A percentile compares a stretch with the other conserved stretches of the same genome.
These are phyloP conservation scores for Thermoascus crustaceus DNA, from an alignment of 2,329 filamentous ascomycete genomes.

Conservation along the genomic window DNA sequence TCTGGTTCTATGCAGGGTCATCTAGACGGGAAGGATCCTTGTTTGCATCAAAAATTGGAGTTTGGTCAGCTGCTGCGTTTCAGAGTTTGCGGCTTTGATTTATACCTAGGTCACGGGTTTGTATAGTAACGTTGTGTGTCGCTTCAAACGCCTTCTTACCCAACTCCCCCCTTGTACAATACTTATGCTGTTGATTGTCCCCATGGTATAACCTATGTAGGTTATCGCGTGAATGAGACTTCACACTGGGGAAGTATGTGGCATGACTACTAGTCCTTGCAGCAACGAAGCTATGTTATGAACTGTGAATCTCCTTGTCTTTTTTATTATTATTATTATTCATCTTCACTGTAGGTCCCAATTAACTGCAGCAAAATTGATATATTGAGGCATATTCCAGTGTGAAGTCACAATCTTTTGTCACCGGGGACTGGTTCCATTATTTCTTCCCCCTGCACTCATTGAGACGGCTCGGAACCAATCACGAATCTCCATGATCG, in stretches of 20 bases:
- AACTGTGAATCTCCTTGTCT: too few relatives aligned
- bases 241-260: not conserved
- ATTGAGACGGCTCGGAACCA: too few relatives aligned
- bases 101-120: constrained; percentile 24
- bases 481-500: not conserved
- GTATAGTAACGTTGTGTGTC: constrained; percentile 30
- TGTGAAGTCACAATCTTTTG: too few relatives aligned
- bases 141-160: constrained; percentile 13
- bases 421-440: too few relatives aligned
- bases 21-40: constrained; percentile 27
- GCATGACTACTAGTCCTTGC: too few relatives aligned
- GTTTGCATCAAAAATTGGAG: too few relatives aligned
- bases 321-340: too few relatives aligned
- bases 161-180: constrained; percentile 1
- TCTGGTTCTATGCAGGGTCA: constrained; percentile 63
- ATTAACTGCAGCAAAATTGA: too few relatives aligned
- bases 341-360: too few relatives aligned
- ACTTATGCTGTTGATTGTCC: not conserved
- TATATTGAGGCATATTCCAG: too few relatives aligned
- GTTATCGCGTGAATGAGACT: not conserved
- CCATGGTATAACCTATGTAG: not conserved
- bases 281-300: too few relatives aligned
- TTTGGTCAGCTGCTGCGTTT: constrained; percentile 23
- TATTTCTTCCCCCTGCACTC: too few relatives aligned
- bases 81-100: constrained; percentile 31